Evolutionary conservation across 768 basidiomycete species (phyloP).

Genomic region (Mycena crocata): DNA sequence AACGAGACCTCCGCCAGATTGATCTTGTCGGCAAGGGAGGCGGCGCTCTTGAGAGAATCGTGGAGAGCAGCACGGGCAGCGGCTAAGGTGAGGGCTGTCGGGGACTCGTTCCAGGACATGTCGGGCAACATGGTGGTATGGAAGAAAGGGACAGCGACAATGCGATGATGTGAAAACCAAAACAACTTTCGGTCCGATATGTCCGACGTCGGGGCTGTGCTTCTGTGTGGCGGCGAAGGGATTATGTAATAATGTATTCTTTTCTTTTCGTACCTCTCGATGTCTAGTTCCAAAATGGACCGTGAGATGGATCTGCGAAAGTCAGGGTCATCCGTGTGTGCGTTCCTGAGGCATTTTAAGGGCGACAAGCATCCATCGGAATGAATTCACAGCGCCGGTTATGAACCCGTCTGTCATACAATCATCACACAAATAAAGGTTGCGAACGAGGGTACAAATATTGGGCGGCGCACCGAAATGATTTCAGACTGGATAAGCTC

Average conservation of each 20-base stretch:
- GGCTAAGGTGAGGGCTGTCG: conserved; percentile 17
- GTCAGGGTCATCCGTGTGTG: background rate
- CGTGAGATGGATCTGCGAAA: background rate
- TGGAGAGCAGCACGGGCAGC: conserved; percentile 31
- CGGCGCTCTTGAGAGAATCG: conserved; percentile 23
- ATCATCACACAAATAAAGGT: no score
- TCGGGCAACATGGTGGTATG: conserved; percentile 21
- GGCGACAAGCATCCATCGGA: background rate
- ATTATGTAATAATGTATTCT: background rate
- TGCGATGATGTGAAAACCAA: conserved; percentile 24
- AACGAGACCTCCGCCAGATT: conserved; percentile 65
- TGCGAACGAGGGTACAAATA: background rate
- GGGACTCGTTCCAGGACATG: conserved; percentile 19
- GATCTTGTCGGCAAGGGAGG: conserved; percentile 59
- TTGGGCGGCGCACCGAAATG: background rate
- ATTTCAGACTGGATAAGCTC: conserved; percentile 5
- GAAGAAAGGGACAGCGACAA: conserved; percentile 13
- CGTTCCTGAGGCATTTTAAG: background rate
- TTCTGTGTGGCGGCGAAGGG: conserved; percentile 14
- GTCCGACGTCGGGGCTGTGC: conserved; percentile 12
- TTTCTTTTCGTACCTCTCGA: background rate
- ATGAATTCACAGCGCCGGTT: background rate
- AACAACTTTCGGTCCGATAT: conserved; percentile 12
- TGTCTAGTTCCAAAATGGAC: background rate
- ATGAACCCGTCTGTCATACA: background rate